Base-by-base conservation (phyloP, 345 rosid species). In the Populus tremula region DNA sequence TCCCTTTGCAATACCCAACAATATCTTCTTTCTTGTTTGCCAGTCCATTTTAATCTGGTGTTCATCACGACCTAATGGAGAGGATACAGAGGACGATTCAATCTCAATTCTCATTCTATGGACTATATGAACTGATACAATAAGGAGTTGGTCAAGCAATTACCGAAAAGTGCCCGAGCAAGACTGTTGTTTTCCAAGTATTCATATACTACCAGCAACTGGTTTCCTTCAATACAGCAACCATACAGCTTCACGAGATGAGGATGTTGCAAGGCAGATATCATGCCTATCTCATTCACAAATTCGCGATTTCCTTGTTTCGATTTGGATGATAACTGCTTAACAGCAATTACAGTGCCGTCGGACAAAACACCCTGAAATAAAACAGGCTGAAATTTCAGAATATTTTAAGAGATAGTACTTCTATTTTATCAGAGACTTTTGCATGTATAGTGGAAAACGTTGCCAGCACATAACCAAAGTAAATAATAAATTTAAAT, bases 271-370 rank as follows among this genome's bases (percentile, higher is more conserved):
- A 90, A 66, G 56, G 91, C 94, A 16, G 94, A 89, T 45, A 90
- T 90, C 92, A 90, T 89, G 77, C 92, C 94, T 59, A 90, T 89
- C 83, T 89, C 94, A 23, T 77, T 89, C 71, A 90, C 84, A 63
- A 90, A 90, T 83, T 90, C 92, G 6, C 92, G 89, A 67, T 90
- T 87, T 27, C 94, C 94, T 83, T 90, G 92, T 82, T 85, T 90
- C 6, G 94, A 90, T 83, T 87, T 89, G 33, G 94, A 83, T 5
- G 94, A 90, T 13, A 90, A 87, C 81, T 90, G 94, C 83, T 90
- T 90, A 17, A 90, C 94, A 29, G 94, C 94, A 74, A 90, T 87
- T 49, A 86, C 80, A 1, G 65, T 74, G 45, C 90, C 92, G 80
- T 90, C 91, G 6, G 86, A 78, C 4, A 90, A 80, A 61, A 73